Percentiles rank a stretch among this genome's conserved stretches.
phyloP scores from a whole-genome alignment of 2,329 filamentous ascomycete genomes.

The Fusarium torulosum region DNA sequence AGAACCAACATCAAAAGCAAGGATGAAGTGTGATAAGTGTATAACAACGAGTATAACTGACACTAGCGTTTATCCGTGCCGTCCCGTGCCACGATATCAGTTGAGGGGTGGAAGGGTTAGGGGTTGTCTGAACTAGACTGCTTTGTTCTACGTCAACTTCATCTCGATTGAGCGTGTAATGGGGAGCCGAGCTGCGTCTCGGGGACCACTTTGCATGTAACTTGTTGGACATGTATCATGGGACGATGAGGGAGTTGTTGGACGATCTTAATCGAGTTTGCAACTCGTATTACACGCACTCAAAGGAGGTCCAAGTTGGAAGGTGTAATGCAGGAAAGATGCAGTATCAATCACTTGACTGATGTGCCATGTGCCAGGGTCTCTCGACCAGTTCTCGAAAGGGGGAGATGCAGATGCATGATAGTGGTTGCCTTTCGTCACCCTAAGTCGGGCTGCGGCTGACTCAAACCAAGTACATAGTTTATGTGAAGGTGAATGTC shows the following conservation, averaged over 20 bases:
- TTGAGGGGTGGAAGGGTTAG: conserved; percentile 17
- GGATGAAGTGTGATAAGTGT: conserved; percentile 22
- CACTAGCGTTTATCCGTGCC: conserved; percentile 25
- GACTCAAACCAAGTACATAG: conserved; percentile 14
- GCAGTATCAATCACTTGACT: conserved; percentile 51
- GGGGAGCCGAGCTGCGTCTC: conserved; percentile 3
- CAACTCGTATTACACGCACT: conserved; percentile 38
- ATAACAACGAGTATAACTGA: conserved; percentile 3
- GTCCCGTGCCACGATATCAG: conserved; percentile 23
- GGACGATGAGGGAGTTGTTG: conserved; percentile 26
- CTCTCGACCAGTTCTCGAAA: conserved; percentile 33
- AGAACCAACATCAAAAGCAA: conserved; percentile 28
- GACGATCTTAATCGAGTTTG: conserved; percentile 31
- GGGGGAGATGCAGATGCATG: conserved; percentile 31
- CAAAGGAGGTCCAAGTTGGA: conserved; percentile 32
- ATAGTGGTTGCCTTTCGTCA: conserved; percentile 29
- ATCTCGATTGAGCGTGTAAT: conserved; percentile 31
- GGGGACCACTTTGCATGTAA: conserved; percentile 43
- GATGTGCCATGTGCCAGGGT: conserved; percentile 47
- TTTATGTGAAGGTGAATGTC: conserved; percentile 16
- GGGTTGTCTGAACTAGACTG: conserved; percentile 18
- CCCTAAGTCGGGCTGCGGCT: conserved; percentile 28
- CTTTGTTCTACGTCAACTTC: conserved; percentile 23
- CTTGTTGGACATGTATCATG: conserved; percentile 39
- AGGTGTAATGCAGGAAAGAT: conserved; percentile 31